Base-by-base conservation (phyloP, 208 protist species). In the Trichomonas vaginalis region DNA sequence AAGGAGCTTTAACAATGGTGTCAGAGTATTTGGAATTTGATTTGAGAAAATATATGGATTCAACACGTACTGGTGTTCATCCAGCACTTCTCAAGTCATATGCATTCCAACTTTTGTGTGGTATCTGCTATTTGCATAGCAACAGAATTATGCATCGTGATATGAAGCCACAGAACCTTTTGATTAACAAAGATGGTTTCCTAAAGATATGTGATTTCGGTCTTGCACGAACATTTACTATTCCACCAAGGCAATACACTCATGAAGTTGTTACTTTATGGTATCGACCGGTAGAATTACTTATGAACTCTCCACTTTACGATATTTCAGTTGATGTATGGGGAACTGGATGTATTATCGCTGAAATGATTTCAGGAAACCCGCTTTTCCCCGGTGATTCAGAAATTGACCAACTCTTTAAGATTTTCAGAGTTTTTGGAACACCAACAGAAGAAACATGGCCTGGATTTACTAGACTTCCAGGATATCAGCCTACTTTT, bases 191-290 rank as follows among this genome's bases (percentile, higher is more conserved):
- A 95, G 39, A 45, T 48, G 97, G 97, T 35, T 95, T 96, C 61
- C 96, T 98, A 37, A 98, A 98, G 90, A 95, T 98, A 39, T 96
- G 97, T 35, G 97, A 98, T 96, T 97, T 98, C 95, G 97, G 97
- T 47, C 82, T n/a, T n/a, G n/a, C n/a, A n/a, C n/a, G n/a, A n/a
- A n/a, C 96, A 46, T 97, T 96, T 96, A 96, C 97, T 46, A 32
- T 79, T 21, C 40, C 40, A 21, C 97, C 97, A 27, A 37, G 95
- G 14, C 37, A 37, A 42, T 97, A 97, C 47, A 98, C 97, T 23
- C 96, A 96, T 23, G 92, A 96, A 32, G 97, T 97, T 17, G 96
- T 97, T 46, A 97, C 97, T 15, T 96, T 97, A 32, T 97, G 97
- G 97, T 97, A 97, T 82, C 96, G 96, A 37, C 88, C 97, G 23